Evolutionary conservation across 257 asterid genomes (phyloP).

Genomic region (Nicotiana tomentosiformis): DNA sequence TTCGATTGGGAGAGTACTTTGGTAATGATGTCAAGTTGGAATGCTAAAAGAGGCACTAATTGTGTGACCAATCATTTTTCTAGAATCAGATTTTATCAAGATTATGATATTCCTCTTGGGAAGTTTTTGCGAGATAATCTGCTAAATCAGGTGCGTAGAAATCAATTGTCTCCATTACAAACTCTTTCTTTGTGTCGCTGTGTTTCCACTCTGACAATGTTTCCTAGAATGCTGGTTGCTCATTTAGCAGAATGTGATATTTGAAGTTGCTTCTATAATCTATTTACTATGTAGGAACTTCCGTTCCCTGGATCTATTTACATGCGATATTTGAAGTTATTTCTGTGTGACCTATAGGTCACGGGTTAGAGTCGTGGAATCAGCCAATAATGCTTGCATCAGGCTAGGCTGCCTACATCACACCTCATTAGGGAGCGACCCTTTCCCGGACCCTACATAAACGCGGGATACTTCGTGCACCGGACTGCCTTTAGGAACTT

Average conservation of each 20-base stretch:
- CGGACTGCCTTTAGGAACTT: no score
- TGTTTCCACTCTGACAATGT: neutral
- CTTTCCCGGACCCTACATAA: no score
- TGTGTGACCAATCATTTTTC: slow-evolving; percentile 78
- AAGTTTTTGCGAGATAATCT: slow-evolving; percentile 67
- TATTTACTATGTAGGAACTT: neutral
- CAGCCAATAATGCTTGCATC: no score
- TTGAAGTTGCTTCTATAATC: neutral
- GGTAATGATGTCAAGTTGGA: slow-evolving; percentile 72
- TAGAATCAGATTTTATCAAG: slow-evolving; percentile 70
- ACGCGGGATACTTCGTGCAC: no score
- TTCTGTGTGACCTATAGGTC: no score
- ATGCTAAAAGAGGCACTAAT: slow-evolving; percentile 56
- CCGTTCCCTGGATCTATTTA: neutral
- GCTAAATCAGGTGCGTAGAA: slow-evolving; percentile 58
- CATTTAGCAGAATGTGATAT: neutral
- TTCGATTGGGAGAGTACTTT: slow-evolving; percentile 88
- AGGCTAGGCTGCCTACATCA: no score
- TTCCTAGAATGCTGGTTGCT: neutral
- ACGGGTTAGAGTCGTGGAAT: no score
- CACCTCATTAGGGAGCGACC: no score
- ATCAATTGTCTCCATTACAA: slow-evolving; percentile 4
- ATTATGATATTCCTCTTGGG: slow-evolving; percentile 80
- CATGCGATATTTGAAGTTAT: no score
- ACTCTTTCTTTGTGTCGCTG: neutral